Base-by-base conservation (phyloP, 2,329 filamentous ascomycete genomes). In the Rhynchosporium agropyri region DNA sequence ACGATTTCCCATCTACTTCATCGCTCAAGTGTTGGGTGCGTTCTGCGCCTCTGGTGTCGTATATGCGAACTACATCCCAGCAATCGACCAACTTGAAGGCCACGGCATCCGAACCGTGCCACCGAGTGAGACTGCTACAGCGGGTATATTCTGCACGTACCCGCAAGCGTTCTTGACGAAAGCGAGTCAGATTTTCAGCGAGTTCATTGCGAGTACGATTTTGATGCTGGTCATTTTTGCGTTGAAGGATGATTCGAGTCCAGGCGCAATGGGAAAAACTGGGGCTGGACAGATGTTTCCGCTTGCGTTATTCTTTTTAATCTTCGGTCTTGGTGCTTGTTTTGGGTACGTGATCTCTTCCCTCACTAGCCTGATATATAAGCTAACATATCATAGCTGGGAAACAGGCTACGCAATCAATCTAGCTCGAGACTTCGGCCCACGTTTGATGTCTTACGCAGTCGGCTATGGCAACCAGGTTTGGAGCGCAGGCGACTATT, bases 331-430 rank as follows among this genome's bases (percentile, higher is more conserved):
- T 28, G 88, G 88, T 20, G 85, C 86, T 38, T 89, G 86, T 72
- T 91, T 90, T 70, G 89, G 69, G 60, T 66, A 56, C 15, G 63
- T 20, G 33, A 28, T 33, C 36, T 36, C 3, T 20, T 5, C 9
- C 43, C 29, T 8, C 38, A 28, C 12, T n/a, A 7, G 1, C 13
- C 29, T n/a, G 20, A 20, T n/a, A n/a, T 13, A 2, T n/a, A 8
- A 38, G 20, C 13, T 60, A 20, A 60, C 38, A 40, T 8, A 15
- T 59, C 10, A 10, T 13, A 60, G 46, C 6, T 91, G 87, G 87
- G 84, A 91, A 74, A 92, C 89, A 0, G 88, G 89, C 43, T 92
- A 89, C 75, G 89, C 88, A 15, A 90, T 91, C 67, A 91, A 91
- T 70, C 75, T 90, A 48, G 89, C 88, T 42, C 81, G 89, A 74